Percentiles rank a stretch among this genome's conserved stretches.
Conservation (phyloP, 192 early-diverging fungal genomes). For the Coemansia sp. region DNA sequence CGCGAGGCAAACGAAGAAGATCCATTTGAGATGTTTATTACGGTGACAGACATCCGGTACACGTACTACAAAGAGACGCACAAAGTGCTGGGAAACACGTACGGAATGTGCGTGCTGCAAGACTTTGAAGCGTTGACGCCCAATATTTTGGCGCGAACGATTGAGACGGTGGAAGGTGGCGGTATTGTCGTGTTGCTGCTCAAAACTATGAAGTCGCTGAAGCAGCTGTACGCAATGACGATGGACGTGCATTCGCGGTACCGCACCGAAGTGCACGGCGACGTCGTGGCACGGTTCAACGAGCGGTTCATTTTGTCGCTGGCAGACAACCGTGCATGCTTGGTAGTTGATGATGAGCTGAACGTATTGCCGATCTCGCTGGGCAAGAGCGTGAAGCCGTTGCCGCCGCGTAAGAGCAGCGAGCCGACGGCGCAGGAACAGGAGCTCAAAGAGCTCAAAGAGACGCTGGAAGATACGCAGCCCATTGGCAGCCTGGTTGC, state of each 20-base stretch:
- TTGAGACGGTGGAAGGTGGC: slow-evolving; percentile 98
- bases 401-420: slow-evolving; percentile 55
- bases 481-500: slow-evolving; percentile 85
- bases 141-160: slow-evolving; percentile 92
- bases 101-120: slow-evolving; percentile 97
- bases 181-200: slow-evolving; percentile 91
- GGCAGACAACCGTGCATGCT: slow-evolving; percentile 79
- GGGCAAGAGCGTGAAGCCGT: slow-evolving; percentile 91
- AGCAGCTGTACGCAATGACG: slow-evolving; percentile 96
- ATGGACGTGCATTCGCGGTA: slow-evolving; percentile 99
- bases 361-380: slow-evolving; percentile 94
- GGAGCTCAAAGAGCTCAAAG: slow-evolving; percentile 82
- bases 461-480: slow-evolving; percentile 85
- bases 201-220: slow-evolving; percentile 93
- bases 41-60: slow-evolving; percentile 94
- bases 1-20: slow-evolving; percentile 91
- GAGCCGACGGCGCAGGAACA: slow-evolving; percentile 23
- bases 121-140: slow-evolving; percentile 99
- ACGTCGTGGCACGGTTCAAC: slow-evolving; percentile 94
- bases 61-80: slow-evolving; percentile 99
- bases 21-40: slow-evolving; percentile 98
- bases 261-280: slow-evolving; percentile 89
- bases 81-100: slow-evolving; percentile 97
- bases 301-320: slow-evolving; percentile 96
- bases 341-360: slow-evolving; percentile 97